Percentiles rank a stretch among this genome's conserved stretches.
Conservation (phyloP, 768 basidiomycete species). For the Astraeus odoratus region DNA sequence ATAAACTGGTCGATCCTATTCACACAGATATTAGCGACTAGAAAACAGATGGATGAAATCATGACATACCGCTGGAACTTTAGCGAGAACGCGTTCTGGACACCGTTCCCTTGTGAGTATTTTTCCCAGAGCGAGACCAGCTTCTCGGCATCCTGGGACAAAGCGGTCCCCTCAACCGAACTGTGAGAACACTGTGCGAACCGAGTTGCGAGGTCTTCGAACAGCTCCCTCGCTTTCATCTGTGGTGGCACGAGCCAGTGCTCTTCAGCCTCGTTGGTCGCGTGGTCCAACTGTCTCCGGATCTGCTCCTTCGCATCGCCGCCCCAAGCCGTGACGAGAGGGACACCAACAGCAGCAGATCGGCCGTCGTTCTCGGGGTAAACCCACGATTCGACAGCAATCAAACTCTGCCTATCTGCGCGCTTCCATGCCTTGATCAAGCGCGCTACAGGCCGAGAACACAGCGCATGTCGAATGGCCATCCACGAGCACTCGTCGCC, state of each 20-base stretch:
- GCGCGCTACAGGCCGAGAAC: slow-evolving; percentile 66
- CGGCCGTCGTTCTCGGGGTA: slow-evolving; percentile 34
- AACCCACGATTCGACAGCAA: slow-evolving; percentile 63
- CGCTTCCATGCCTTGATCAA: slow-evolving; percentile 77
- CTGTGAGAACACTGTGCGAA: slow-evolving; percentile 47
- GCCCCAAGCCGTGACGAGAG: slow-evolving; percentile 61
- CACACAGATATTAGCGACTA: neutral
- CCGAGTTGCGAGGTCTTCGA: slow-evolving; percentile 43
- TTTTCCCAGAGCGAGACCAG: slow-evolving; percentile 55
- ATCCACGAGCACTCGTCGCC: slow-evolving; percentile 81
- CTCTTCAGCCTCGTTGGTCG: slow-evolving; percentile 39
- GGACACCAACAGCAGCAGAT: slow-evolving; percentile 27
- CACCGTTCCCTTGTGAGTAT: slow-evolving; percentile 32
- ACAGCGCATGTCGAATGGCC: slow-evolving; percentile 65
- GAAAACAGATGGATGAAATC: neutral
- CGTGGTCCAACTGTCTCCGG: slow-evolving; percentile 40
- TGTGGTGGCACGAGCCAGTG: slow-evolving; percentile 38
- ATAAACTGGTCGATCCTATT: slow-evolving; percentile 69
- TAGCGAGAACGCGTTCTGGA: slow-evolving; percentile 34
- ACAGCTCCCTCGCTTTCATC: slow-evolving; percentile 35
- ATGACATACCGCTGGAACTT: slow-evolving; percentile 61
- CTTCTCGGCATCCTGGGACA: slow-evolving; percentile 39
- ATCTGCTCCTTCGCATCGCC: slow-evolving; percentile 47
- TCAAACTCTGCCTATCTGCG: slow-evolving; percentile 52
- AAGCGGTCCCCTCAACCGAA: slow-evolving; percentile 31